phyloP scores from a whole-genome alignment of 176 grass and related monocot genomes.

The Puya raimondii region DNA sequence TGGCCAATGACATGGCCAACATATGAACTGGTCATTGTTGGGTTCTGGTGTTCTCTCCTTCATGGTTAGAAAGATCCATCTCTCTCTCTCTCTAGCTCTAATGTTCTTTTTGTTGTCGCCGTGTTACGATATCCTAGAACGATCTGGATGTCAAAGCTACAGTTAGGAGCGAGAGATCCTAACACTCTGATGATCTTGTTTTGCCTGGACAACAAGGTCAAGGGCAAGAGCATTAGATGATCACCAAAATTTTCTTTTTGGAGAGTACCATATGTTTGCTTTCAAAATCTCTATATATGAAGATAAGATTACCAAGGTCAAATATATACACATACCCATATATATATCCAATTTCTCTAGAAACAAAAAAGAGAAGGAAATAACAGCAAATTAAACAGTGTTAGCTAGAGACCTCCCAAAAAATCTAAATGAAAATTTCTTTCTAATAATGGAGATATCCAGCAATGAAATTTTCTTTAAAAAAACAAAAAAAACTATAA shows the following conservation, averaged over 20 bases:
- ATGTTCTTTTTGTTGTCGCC: not conserved
- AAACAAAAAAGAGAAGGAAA: not conserved
- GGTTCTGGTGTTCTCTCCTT: constrained; percentile 2
- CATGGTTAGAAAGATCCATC: constrained; percentile 15
- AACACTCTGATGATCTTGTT: not conserved
- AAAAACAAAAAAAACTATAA: no score
- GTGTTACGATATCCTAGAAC: not conserved
- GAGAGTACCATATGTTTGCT: no score
- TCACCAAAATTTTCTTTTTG: not conserved
- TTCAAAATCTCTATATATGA: not conserved
- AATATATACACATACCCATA: not conserved
- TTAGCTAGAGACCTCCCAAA: not conserved
- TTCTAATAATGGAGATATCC: not conserved
- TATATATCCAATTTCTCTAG: no score
- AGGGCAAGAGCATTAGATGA: constrained; percentile 11
- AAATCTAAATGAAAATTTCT: not conserved
- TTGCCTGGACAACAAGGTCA: not conserved
- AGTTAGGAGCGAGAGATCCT: not conserved
- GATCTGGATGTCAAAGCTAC: not conserved
- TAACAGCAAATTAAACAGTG: not conserved
- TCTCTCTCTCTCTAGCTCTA: constrained; percentile 1
- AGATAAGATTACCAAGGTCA: not conserved
- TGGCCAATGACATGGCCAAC: constrained; percentile 5
- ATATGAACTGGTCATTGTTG: not conserved
- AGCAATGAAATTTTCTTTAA: no score